These are phyloP conservation scores for Allium fistulosum DNA, from an alignment of 106 monocot genomes.

Conservation along the genomic window DNA sequence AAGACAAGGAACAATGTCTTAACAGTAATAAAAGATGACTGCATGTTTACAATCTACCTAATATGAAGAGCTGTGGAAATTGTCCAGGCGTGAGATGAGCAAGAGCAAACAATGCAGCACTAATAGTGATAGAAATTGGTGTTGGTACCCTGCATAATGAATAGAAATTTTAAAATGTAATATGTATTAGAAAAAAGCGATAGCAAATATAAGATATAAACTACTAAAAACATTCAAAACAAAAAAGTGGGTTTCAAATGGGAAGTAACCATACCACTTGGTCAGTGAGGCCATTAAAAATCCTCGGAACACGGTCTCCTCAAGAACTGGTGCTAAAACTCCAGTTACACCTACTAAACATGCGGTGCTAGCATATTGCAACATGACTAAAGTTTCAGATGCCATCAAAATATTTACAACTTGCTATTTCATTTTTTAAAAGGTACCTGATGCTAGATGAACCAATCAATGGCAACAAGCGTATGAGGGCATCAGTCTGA, in stretches of 20 bases:
- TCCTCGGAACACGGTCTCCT: constrained; percentile 92
- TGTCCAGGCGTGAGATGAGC: constrained; percentile 94
- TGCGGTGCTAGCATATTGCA: constrained; percentile 48
- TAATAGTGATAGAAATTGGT: constrained; percentile 66
- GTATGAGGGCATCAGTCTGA: constrained; percentile 74
- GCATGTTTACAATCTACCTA: constrained; percentile 35
- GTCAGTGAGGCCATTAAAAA: constrained; percentile 88
- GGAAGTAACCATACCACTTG: constrained; percentile 54
- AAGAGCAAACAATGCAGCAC: constrained; percentile 79
- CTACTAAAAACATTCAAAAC: not conserved
- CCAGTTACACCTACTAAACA: constrained; percentile 76
- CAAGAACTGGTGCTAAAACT: constrained; percentile 83
- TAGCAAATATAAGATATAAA: not conserved
- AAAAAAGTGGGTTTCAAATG: not conserved
- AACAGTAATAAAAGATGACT: not conserved
- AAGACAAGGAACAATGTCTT: not conserved
- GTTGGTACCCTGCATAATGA: constrained; percentile 55
- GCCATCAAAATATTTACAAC: no score
- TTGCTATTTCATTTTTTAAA: no score
- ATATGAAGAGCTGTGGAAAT: constrained; percentile 86
- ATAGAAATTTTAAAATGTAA: not conserved
- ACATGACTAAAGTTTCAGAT: not conserved
- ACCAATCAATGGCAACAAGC: constrained; percentile 81
- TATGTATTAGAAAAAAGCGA: not conserved
- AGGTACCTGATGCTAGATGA: constrained; percentile 72